phyloP scores from a whole-genome alignment of 495 filamentous ascomycete genomes.

The Aspergillus olivimuriae region DNA sequence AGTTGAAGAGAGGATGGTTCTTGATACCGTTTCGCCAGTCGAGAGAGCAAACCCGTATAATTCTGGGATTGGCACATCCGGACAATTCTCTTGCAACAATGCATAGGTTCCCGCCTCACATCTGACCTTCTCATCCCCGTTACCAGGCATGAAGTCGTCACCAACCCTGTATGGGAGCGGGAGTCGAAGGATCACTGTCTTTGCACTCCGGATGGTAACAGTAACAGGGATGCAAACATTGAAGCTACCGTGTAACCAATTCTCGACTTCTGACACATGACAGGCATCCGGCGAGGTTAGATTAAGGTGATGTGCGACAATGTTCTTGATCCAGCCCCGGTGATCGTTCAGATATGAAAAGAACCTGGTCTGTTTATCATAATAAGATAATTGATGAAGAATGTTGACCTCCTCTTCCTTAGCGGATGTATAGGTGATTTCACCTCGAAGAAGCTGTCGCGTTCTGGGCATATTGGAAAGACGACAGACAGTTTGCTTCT shows the following conservation, averaged over 20 bases:
- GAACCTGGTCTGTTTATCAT: constrained; percentile 13
- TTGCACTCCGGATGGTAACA: constrained; percentile 6
- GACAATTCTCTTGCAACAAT: constrained; percentile 27
- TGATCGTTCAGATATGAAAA: constrained; percentile 15
- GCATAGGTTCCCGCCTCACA: constrained; percentile 23
- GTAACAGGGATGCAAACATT: constrained; percentile 28
- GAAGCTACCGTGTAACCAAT: constrained; percentile 30
- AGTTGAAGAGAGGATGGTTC: not conserved
- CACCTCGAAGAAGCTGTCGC: constrained; percentile 3
- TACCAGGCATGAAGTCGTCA: constrained; percentile 24
- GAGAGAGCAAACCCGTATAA: constrained; percentile 32
- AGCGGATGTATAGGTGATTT: constrained; percentile 18
- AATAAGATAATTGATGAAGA: constrained; percentile 19
- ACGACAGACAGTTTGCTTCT: too few species aligned
- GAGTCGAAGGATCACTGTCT: constrained; percentile 23
- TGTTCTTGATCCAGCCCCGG: constrained; percentile 3
- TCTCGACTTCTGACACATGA: constrained; percentile 12
- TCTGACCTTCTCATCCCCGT: constrained; percentile 27
- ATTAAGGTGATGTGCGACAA: constrained; percentile 20
- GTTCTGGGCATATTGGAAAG: not conserved
- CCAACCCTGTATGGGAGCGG: constrained; percentile 29
- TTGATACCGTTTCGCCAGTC: constrained; percentile 21
- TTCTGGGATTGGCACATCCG: constrained; percentile 24
- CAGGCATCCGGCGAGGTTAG: constrained; percentile 8
- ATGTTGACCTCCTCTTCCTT: constrained; percentile 20